Base-by-base conservation (phyloP, 441 rosid genomes). In the Iberis amara region DNA sequence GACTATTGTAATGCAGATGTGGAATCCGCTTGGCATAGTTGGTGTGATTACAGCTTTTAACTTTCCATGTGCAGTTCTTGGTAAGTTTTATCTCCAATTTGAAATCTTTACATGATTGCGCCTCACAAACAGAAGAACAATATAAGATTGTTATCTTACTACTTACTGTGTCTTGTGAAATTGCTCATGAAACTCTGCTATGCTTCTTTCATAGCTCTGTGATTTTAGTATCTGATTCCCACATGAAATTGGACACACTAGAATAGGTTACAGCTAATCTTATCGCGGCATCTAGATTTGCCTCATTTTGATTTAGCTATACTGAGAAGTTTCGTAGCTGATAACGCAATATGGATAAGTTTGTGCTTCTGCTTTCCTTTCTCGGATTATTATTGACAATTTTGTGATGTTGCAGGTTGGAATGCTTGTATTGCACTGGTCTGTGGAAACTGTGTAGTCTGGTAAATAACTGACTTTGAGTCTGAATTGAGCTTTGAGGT, bases 11-110 rank as follows among this genome's bases (percentile, higher is more conserved):
- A 61, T 11, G 50, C 82, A 91, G 98, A 92, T 73, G 72, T 92
- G 96, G 96, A 92, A 92, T 77, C 98, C 98, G 61, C 83, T 92
- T 39, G 96, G 96, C 47, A 74, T 92, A 43, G 95, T 88, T 32
- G 98, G 98, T 58, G 98, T 92, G 14, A 88, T 92, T 54, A 92
- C 96, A 21, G 95, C 98, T 23, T 92, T 88, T 68, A 88, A 92
- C 75, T 88, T 92, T 56, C 98, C 96, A 4, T 88, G 94, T 68
- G 95, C 96, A 41, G 96, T 92, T 69, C 94, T 92, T 57, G 96
- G 96, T 92, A 64, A 83, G 85, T 65, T 24, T 12, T 58, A 27
- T 33, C 8, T 55, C 58, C 46, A 24, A 11, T 64, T 51, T 52
- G 15, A 44, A 8, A 38, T 39, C 41, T 50, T 37, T 32, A 7